Evolutionary conservation across 805 yeast genomes (phyloP).

Genomic region (Phaffomyces antillensis): DNA sequence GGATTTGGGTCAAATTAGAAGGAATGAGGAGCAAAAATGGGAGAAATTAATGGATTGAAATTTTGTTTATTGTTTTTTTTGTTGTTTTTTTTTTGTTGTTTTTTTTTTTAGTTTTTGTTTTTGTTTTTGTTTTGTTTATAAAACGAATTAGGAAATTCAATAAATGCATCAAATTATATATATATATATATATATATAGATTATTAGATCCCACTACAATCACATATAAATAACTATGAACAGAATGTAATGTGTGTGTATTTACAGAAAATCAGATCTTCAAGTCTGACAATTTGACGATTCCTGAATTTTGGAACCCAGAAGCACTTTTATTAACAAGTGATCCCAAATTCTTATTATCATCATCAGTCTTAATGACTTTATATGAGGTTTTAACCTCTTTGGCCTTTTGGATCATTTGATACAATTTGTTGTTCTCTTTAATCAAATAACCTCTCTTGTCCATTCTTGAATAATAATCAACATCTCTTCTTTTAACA

Average conservation of each 20-base stretch:
- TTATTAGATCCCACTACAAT: no score
- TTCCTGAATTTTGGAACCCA: slow-evolving; percentile 20
- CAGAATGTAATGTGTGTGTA: not conserved
- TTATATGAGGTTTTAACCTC: slow-evolving; percentile 6
- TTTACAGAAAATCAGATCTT: slow-evolving; percentile 9
- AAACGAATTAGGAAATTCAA: no score
- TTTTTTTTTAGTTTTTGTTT: no score
- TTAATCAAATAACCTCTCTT: slow-evolving; percentile 69
- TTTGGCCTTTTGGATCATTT: slow-evolving; percentile 18
- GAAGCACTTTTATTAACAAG: slow-evolving; percentile 16
- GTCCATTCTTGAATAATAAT: slow-evolving; percentile 62
- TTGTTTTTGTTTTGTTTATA: no score
- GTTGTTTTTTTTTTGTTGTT: no score
- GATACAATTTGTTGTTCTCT: slow-evolving; percentile 23
- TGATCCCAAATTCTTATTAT: slow-evolving; percentile 9
- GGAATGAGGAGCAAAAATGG: no score
- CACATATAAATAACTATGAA: not conserved
- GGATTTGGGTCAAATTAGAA: no score
- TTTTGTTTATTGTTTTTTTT: no score
- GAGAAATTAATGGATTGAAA: no score
- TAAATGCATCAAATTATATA: no score
- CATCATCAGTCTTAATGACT: slow-evolving; percentile 4
- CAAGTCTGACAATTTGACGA: slow-evolving; percentile 18
- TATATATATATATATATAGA: no score
- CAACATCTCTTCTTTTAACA: slow-evolving; percentile 69